Base-by-base conservation (phyloP, 768 basidiomycete genomes). In the Suillus paluster region DNA sequence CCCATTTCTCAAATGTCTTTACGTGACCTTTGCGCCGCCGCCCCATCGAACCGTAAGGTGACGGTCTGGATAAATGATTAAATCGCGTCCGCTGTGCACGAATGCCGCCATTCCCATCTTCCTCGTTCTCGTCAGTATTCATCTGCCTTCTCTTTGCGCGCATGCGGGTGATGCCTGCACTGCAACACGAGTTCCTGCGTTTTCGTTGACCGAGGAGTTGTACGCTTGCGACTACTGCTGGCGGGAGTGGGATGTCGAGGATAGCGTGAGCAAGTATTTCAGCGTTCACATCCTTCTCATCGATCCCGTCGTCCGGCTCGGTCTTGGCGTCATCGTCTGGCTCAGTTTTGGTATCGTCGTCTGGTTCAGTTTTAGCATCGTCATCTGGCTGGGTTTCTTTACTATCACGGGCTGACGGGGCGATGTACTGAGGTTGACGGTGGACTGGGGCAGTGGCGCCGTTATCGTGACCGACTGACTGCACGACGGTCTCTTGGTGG, bases 271-370 rank as follows among this genome's bases (percentile, higher is more conserved):
- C 53, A 25, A 39, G 53, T 39, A 55, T 17, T 10, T 25, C 53
- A 19, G 53, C 53, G 36, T 55, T 39, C 36, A 55, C 36, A 25
- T 39, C 23, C 15, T 55, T 39, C 36, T 55, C 53, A 12, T 55
- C 19, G 23, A 38, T 38, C 23, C 17, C 15, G 19, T 38, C 53
- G 17, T 39, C 36, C 25, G 53, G 23, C 53, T 39, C 53, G 3
- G 23, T 38, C 10, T 54, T 38, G 5, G 53, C 36, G 12, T 46
- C 45, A 14, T 46, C 45, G 45, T 46, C 45, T 11, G n/a, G n/a
- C 5, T 34, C 52, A 5, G 50, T 34, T 34, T 53, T 34, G 4
- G n/a, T 10, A 15, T 53, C 52, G 33, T 34, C 33, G 14, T 21
- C 52, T 53, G n/a, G n/a, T 27, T 49, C 48, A 25, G 48, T 19